Evolutionary conservation across 2,329 filamentous ascomycete species (phyloP).

Genomic region (Elsinoe arachidis): DNA sequence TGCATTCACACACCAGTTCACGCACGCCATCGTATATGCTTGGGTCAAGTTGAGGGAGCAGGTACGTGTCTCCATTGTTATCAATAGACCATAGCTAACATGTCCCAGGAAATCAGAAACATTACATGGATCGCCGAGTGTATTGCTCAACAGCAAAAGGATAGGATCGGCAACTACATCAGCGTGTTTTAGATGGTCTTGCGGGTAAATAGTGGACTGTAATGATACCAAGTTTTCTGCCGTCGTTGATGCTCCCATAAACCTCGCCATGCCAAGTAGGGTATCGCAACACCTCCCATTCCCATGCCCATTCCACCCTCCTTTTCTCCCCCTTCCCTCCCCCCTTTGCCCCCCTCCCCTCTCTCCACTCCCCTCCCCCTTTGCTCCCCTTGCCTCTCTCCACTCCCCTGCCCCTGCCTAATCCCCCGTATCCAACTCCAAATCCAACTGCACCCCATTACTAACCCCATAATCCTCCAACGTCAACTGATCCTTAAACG

Average conservation of each 20-base stretch:
- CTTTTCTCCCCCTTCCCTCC: neutral
- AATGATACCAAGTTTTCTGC: slow-evolving; percentile 9
- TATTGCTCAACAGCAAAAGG: slow-evolving; percentile 99
- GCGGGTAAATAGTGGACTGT: slow-evolving; percentile 6
- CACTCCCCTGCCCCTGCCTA: slow-evolving; percentile 12
- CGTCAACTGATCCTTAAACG: slow-evolving; percentile 84
- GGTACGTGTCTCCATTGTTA: slow-evolving; percentile 46
- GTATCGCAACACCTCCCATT: neutral
- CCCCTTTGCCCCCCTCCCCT: neutral
- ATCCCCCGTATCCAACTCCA: slow-evolving; percentile 35
- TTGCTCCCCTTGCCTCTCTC: neutral
- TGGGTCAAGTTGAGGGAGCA: slow-evolving; percentile 98
- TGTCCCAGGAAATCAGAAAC: slow-evolving; percentile 83
- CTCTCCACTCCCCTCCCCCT: neutral
- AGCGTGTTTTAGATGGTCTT: slow-evolving; percentile 65
- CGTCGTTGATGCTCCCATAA: neutral
- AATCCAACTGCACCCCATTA: slow-evolving; percentile 63
- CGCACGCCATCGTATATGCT: slow-evolving; percentile 86
- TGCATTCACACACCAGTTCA: slow-evolving; percentile 93
- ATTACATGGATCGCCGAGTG: slow-evolving; percentile 99
- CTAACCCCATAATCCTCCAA: slow-evolving; percentile 90
- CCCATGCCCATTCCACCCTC: neutral
- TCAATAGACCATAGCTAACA: neutral
- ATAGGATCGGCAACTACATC: slow-evolving; percentile 97
- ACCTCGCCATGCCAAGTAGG: neutral